These are phyloP conservation scores for Globisporangium paddicum DNA, from an alignment of 352 stramenopile species.

Conservation along the genomic window DNA sequence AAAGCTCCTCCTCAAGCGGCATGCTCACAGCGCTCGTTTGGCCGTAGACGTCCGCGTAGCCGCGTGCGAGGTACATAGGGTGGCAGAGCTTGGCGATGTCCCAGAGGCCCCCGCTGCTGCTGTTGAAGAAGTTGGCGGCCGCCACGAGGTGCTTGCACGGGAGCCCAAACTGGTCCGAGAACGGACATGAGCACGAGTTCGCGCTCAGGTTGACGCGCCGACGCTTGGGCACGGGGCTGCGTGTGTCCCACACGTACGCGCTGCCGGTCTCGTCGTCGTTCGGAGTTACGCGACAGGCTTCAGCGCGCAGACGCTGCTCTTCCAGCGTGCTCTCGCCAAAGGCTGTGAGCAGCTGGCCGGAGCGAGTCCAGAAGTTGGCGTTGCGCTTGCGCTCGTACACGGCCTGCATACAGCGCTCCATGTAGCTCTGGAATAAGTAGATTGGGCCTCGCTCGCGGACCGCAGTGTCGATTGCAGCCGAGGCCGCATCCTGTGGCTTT, in stretches of 20 bases:
- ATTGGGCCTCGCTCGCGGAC: conserved; percentile 25
- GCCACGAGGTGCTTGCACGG: conserved; percentile 41
- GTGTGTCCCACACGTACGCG: conserved; percentile 42
- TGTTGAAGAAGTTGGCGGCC: conserved; percentile 35
- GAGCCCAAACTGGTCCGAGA: conserved; percentile 32
- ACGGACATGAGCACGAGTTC: conserved; percentile 33
- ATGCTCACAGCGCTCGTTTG: conserved; percentile 24
- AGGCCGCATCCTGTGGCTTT: conserved; percentile 11
- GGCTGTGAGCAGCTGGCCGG: conserved; percentile 26
- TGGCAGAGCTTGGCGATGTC: conserved; percentile 29
- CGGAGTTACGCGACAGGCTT: conserved; percentile 32
- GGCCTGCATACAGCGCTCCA: conserved; percentile 35
- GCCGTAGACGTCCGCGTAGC: conserved; percentile 29
- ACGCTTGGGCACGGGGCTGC: conserved; percentile 28
- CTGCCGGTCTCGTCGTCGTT: conserved; percentile 38
- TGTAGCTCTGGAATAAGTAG: conserved; percentile 34
- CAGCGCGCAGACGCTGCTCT: conserved; percentile 23
- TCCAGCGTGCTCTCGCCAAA: conserved; percentile 27
- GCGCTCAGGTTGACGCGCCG: conserved; percentile 36
- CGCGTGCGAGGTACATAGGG: conserved; percentile 26
- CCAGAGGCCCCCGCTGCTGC: conserved; percentile 18
- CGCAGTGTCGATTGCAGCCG: conserved; percentile 10
- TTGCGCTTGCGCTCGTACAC: conserved; percentile 32
- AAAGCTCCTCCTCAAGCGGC: conserved; percentile 41
- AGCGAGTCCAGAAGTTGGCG: conserved; percentile 18